Evolutionary conservation across 1,284 basidiomycete genomes (phyloP).

Genomic region (Veloboletus limbatus): DNA sequence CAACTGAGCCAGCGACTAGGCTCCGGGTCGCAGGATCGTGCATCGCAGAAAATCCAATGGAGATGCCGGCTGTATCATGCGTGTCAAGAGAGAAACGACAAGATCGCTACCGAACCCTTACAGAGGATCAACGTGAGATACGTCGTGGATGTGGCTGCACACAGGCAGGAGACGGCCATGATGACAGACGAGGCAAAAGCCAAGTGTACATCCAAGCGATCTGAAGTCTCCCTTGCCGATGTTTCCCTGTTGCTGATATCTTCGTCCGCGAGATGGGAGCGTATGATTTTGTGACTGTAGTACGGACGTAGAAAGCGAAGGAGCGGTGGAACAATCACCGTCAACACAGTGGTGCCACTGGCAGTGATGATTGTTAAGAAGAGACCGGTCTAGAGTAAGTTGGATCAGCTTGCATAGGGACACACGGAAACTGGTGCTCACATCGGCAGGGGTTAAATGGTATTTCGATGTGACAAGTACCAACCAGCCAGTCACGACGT

Average conservation of each 20-base stretch:
- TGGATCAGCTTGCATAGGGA: slow-evolving; percentile 2
- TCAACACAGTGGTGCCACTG: slow-evolving; percentile 17
- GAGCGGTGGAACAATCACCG: slow-evolving; percentile 15
- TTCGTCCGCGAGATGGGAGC: background rate
- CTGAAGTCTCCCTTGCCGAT: slow-evolving; percentile 19
- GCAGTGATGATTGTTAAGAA: slow-evolving; percentile 15
- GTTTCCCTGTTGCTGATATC: background rate
- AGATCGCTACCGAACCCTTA: background rate
- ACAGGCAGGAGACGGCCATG: slow-evolving; percentile 15
- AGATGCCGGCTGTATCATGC: slow-evolving; percentile 12
- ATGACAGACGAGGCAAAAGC: slow-evolving; percentile 22
- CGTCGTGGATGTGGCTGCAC: slow-evolving; percentile 18
- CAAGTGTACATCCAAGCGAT: slow-evolving; percentile 34
- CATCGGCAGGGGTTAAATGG: slow-evolving; percentile 23
- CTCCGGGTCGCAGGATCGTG: slow-evolving; percentile 28
- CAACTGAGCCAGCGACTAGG: slow-evolving; percentile 31
- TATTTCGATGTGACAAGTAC: slow-evolving; percentile 27
- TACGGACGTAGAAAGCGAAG: slow-evolving; percentile 21
- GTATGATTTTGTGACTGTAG: slow-evolving; percentile 9
- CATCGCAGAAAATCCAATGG: slow-evolving; percentile 19
- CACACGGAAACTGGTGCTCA: slow-evolving; percentile 3
- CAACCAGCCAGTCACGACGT: slow-evolving; percentile 23
- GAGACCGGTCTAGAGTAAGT: slow-evolving; percentile 22
- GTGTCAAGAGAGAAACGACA: background rate
- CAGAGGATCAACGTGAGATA: slow-evolving; percentile 11